These are phyloP conservation scores for Backusella psychrophila DNA, from an alignment of 192 early-diverging fungal species.

Conservation along the genomic window DNA sequence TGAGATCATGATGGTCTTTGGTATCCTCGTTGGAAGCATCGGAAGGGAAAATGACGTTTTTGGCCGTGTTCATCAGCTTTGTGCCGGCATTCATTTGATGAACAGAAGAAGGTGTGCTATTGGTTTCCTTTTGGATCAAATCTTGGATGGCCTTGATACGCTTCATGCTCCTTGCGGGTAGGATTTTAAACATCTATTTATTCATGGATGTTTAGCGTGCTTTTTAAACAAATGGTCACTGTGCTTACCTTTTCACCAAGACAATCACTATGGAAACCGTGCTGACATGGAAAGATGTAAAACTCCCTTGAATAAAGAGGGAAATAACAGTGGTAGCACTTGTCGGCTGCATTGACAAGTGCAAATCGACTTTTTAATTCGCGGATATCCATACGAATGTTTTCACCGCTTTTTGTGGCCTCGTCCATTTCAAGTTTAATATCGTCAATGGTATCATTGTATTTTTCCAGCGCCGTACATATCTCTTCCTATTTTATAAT, in stretches of 20 bases:
- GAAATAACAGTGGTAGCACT: slow-evolving; percentile 75
- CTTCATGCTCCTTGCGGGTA: slow-evolving; percentile 9
- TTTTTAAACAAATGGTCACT: not conserved
- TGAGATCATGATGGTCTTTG: slow-evolving; percentile 34
- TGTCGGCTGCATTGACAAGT: slow-evolving; percentile 64
- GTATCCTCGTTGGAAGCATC: slow-evolving; percentile 6
- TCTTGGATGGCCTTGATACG: slow-evolving; percentile 5
- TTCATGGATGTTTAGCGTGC: no score
- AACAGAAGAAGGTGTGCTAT: slow-evolving; percentile 9
- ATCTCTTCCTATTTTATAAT: slow-evolving; percentile 68
- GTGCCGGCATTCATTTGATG: slow-evolving; percentile 18
- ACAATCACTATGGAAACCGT: slow-evolving; percentile 94
- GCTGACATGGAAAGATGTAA: slow-evolving; percentile 94
- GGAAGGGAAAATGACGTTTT: slow-evolving; percentile 42
- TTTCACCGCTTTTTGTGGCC: slow-evolving; percentile 86
- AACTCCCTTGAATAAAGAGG: slow-evolving; percentile 86
- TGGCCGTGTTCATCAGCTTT: slow-evolving; percentile 33
- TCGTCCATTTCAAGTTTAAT: slow-evolving; percentile 95
- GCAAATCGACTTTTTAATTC: slow-evolving; percentile 79
- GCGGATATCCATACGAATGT: slow-evolving; percentile 88
- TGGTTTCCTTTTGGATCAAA: slow-evolving; percentile 10
- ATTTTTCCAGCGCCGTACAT: slow-evolving; percentile 86
- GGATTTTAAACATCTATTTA: slow-evolving; percentile 5
- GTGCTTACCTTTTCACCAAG: slow-evolving; percentile 66
- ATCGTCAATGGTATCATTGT: slow-evolving; percentile 86